These are phyloP conservation scores for Piper longum DNA, from an alignment of 164 flowering plant species.

Conservation along the genomic window DNA sequence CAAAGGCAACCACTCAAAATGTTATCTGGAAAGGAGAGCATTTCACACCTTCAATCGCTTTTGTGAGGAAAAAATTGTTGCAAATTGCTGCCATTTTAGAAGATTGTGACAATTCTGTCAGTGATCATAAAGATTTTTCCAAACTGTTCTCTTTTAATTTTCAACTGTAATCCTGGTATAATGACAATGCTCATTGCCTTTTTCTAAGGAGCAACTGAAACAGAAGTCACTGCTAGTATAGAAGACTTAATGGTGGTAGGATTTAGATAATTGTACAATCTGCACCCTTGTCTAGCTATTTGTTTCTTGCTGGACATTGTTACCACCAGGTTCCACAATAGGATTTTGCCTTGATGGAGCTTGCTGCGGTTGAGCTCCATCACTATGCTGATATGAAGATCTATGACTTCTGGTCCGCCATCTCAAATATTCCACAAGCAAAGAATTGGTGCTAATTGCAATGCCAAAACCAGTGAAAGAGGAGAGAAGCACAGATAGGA, in stretches of 20 bases:
- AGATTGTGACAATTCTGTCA: neutral
- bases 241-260: neutral
- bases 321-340: constrained; percentile 3
- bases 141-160: neutral
- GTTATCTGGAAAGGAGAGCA: neutral
- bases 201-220: neutral
- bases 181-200: neutral
- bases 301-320: constrained; percentile 4
- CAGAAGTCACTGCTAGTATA: neutral
- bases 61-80: neutral
- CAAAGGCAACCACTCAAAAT: neutral
- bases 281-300: neutral
- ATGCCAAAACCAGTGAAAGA: constrained; percentile 79
- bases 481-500: constrained; percentile 66
- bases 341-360: constrained; percentile 12
- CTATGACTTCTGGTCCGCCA: constrained; percentile 34
- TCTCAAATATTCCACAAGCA: constrained; percentile 55
- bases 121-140: neutral
- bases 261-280: neutral
- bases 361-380: constrained; percentile 14
- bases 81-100: neutral
- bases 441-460: constrained; percentile 62
- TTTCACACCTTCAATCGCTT: neutral
- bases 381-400: constrained; percentile 20
- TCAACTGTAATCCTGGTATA: neutral